Base-by-base conservation (phyloP, 768 basidiomycete species). In the Boletus barrowsii region DNA sequence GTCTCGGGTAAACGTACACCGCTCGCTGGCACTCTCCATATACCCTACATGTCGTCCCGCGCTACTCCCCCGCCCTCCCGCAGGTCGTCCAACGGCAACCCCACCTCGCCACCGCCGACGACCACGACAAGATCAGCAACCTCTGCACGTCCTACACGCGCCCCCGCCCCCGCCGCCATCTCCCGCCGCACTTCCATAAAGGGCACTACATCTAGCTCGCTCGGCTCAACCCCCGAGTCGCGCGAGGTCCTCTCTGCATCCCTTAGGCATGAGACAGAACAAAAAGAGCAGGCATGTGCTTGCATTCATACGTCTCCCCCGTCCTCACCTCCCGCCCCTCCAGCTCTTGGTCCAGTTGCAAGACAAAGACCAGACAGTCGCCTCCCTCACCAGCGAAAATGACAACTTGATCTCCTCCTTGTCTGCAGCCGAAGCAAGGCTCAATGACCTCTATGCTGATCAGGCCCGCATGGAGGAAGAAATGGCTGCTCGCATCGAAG, bases 391-490 rank as follows among this genome's bases (percentile, higher is more conserved):
- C 11, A 68, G 74, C 49, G 89, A 92, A 63, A 90, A 87, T 71
- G 75, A 76, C 61, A 81, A 73, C 59, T 72, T 93, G 40, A 75
- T 78, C 24, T 84, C 87, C 24, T 76, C 88, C 24, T 74, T 93
- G 32, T 76, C 82, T 63, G 69, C 79, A 33, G 85, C 88, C 30
- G 90, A 93, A 69, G 71, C 78, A n/a, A 80, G 88, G 29, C 74
- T 93, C 49, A 79, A 82, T 58, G 90, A 93, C 61, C 77, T 92
- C 47, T 92, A 92, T 64, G 76, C 85, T 13, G 91, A 93, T 60
- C 90, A 93, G 68, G 76, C 80, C 53, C 83, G 91, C 57, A 85
- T 83, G 73, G 93, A 95, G 69, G 78, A 84, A 56, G 90, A 94
- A 62, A 74, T 94, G 70, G 84, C 84, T 24, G 84, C 89, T 35